Evolutionary conservation across 2,329 filamentous ascomycete species (phyloP).

Genomic region (Elsinoe arachidis): DNA sequence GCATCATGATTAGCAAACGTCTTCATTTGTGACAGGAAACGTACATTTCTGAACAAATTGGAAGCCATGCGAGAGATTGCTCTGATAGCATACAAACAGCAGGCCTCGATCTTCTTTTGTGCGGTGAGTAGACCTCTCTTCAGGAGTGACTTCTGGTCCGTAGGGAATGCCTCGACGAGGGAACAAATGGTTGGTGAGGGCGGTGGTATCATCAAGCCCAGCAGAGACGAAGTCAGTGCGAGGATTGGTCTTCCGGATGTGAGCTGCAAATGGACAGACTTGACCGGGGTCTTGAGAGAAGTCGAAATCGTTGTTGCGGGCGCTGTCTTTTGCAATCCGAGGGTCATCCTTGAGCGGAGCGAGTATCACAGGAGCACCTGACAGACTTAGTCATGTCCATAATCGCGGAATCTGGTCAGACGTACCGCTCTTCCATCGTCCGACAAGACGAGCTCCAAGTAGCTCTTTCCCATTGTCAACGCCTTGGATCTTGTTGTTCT

Average conservation of each 20-base stretch:
- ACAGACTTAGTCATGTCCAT: neutral
- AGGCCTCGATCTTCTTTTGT: slow-evolving; percentile 35
- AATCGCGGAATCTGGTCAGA: neutral
- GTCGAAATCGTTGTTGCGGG: slow-evolving; percentile 30
- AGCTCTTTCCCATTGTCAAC: slow-evolving; percentile 25
- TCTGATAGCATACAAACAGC: slow-evolving; percentile 40
- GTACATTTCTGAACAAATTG: slow-evolving; percentile 32
- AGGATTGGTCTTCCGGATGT: slow-evolving; percentile 41
- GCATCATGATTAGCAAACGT: neutral
- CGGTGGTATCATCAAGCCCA: slow-evolving; percentile 17
- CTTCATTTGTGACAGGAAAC: slow-evolving; percentile 2
- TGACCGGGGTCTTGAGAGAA: slow-evolving; percentile 28
- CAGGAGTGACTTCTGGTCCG: slow-evolving; percentile 30
- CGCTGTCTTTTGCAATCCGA: slow-evolving; percentile 16
- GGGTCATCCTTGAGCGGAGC: slow-evolving; percentile 24
- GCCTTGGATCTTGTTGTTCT: neutral
- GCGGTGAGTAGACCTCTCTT: slow-evolving; percentile 26
- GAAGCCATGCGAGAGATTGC: slow-evolving; percentile 35
- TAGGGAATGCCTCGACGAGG: slow-evolving; percentile 38
- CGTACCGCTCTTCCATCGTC: slow-evolving; percentile 35
- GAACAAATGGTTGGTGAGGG: slow-evolving; percentile 27
- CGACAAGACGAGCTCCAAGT: slow-evolving; percentile 36
- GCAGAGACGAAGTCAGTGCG: slow-evolving; percentile 26
- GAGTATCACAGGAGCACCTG: slow-evolving; percentile 27
- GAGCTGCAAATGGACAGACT: slow-evolving; percentile 39